phyloP scores from a whole-genome alignment of 2,329 filamentous ascomycete genomes.

The Whalleya microplaca region DNA sequence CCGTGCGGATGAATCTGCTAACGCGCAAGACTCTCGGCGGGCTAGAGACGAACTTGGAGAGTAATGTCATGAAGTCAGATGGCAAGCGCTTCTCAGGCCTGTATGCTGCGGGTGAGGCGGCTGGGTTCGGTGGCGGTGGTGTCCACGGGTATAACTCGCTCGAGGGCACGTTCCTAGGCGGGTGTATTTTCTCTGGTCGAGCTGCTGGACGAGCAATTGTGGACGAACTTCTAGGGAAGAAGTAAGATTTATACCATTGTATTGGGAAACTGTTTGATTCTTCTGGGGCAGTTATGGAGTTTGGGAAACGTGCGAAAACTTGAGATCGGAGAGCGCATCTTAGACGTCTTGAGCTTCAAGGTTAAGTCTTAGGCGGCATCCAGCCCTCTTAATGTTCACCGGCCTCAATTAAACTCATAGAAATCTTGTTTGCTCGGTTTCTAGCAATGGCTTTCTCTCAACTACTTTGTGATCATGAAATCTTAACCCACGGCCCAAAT shows the following conservation, averaged over 20 bases:
- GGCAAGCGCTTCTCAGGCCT: constrained; percentile 56
- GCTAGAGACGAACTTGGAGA: constrained; percentile 61
- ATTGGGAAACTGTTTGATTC: background rate
- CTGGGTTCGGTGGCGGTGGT: constrained; percentile 65
- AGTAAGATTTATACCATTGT: background rate
- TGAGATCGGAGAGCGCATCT: too few species aligned
- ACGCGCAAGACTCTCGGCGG: constrained; percentile 65
- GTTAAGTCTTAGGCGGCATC: too few species aligned
- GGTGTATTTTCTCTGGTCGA: constrained; percentile 65
- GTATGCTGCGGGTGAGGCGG: constrained; percentile 63
- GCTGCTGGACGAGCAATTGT: constrained; percentile 60
- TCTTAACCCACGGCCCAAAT: too few species aligned
- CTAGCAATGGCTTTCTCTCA: too few species aligned
- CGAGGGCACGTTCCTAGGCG: constrained; percentile 65
- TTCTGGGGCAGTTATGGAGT: background rate
- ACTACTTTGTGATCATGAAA: too few species aligned
- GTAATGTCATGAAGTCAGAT: constrained; percentile 55
- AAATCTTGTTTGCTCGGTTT: too few species aligned
- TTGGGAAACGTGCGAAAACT: background rate
- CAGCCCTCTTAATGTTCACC: too few species aligned
- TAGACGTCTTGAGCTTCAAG: too few species aligned
- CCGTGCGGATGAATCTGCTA: constrained; percentile 62
- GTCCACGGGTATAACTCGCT: constrained; percentile 66
- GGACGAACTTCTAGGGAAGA: constrained; percentile 43
- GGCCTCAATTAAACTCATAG: too few species aligned